Percentiles rank a stretch among this genome's conserved stretches.
phyloP scores from a whole-genome alignment of 2,329 filamentous ascomycete genomes.

The Rasamsonia emersonii region DNA sequence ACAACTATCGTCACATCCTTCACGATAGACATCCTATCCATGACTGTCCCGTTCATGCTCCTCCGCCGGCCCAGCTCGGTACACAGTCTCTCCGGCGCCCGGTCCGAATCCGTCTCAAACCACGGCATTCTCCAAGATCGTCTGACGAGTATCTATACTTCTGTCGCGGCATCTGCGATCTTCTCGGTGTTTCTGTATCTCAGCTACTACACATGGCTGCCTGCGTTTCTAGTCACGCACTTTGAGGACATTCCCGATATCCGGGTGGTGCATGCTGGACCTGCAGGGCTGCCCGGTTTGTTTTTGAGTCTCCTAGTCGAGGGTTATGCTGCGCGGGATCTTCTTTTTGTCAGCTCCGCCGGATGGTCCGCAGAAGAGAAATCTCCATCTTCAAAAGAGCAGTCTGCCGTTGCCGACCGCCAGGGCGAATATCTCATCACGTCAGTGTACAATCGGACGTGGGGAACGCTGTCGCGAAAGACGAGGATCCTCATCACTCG shows the following conservation, averaged over 20 bases:
- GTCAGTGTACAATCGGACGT: slow-evolving; percentile 51
- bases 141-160: slow-evolving; percentile 55
- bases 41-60: slow-evolving; percentile 65
- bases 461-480: slow-evolving; percentile 54
- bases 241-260: slow-evolving; percentile 66
- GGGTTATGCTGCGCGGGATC: slow-evolving; percentile 63
- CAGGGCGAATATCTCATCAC: slow-evolving; percentile 62
- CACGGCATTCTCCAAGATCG: slow-evolving; percentile 57
- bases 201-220: slow-evolving; percentile 62
- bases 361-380: slow-evolving; percentile 37
- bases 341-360: slow-evolving; percentile 59
- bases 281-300: slow-evolving; percentile 39
- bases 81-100: slow-evolving; percentile 48
- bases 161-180: slow-evolving; percentile 60
- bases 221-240: slow-evolving; percentile 61
- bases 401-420: slow-evolving; percentile 45
- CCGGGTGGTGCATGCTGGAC: slow-evolving; percentile 56
- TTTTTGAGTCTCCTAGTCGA: slow-evolving; percentile 54
- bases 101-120: slow-evolving; percentile 44
- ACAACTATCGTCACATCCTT: slow-evolving; percentile 54
- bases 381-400: slow-evolving; percentile 50
- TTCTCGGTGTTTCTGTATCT: slow-evolving; percentile 66
- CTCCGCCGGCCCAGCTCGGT: slow-evolving; percentile 59
- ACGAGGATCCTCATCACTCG: slow-evolving; percentile 57
- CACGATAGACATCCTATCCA: slow-evolving; percentile 59